A percentile compares a stretch with the other conserved stretches of the same genome.
phyloP scores from a whole-genome alignment of 2,329 filamentous ascomycete species.

The Sporothrix euskadiensis region DNA sequence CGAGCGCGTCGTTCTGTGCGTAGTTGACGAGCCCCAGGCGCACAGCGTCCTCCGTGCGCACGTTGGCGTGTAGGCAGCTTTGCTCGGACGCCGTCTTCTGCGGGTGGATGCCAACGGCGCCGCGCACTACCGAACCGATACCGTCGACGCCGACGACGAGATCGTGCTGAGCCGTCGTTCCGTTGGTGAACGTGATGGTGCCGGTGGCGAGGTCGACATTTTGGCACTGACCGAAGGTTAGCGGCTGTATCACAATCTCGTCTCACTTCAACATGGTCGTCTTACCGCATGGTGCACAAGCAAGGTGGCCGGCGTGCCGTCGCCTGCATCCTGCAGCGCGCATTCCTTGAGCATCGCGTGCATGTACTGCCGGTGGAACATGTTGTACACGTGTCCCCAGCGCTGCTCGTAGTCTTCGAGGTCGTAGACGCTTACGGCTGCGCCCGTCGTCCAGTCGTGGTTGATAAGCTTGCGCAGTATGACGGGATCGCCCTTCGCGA shows the following conservation, averaged over 20 bases:
- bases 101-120: constrained; percentile 62
- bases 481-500: constrained; percentile 64
- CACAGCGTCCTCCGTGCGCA: constrained; percentile 61
- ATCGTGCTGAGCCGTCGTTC: constrained; percentile 53
- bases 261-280: no score
- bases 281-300: constrained; percentile 58
- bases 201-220: constrained; percentile 55
- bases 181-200: constrained; percentile 56
- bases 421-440: constrained; percentile 64
- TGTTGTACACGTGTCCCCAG: constrained; percentile 39
- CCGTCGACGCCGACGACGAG: constrained; percentile 65
- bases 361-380: constrained; percentile 71
- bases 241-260: no score
- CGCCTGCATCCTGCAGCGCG: constrained; percentile 54
- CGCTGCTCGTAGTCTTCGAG: constrained; percentile 63
- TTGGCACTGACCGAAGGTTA: constrained; percentile 29
- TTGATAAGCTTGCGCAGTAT: constrained; percentile 67
- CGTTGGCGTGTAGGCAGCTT: constrained; percentile 66
- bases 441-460: constrained; percentile 68
- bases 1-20: constrained; percentile 59
- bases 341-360: constrained; percentile 65
- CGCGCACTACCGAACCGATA: constrained; percentile 65
- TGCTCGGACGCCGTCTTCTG: constrained; percentile 60
- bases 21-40: constrained; percentile 63
- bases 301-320: constrained; percentile 55